These are phyloP conservation scores for Canavalia ensiformis DNA, from an alignment of 306 rosid genomes.

Conservation along the genomic window DNA sequence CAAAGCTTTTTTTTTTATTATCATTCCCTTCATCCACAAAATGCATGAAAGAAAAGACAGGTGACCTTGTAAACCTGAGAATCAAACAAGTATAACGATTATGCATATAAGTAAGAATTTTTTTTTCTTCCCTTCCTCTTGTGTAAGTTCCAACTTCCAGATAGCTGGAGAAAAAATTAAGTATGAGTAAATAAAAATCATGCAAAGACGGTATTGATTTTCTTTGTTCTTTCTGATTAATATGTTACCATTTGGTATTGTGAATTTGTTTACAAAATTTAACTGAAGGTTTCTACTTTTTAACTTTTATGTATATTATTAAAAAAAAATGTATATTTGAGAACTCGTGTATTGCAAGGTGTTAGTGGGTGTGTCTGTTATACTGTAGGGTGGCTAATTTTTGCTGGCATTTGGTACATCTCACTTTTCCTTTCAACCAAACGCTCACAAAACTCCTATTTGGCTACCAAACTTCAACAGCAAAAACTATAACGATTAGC, in stretches of 20 bases:
- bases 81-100: too few relatives aligned
- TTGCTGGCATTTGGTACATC: conserved; percentile 46
- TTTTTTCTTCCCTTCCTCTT: not conserved
- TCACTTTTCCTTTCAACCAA: conserved; percentile 34
- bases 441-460: conserved; percentile 32
- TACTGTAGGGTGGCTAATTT: conserved; percentile 28
- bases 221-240: not conserved
- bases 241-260: too few relatives aligned
- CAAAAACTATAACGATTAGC: conserved; percentile 49
- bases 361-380: conserved; percentile 59
- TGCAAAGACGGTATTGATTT: not conserved
- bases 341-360: conserved; percentile 37
- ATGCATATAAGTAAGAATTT: not conserved
- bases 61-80: not conserved
- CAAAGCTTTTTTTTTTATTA: not conserved
- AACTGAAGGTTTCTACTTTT: not conserved
- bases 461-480: conserved; percentile 77
- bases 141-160: not conserved
- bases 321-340: not conserved
- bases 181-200: not conserved
- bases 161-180: not conserved
- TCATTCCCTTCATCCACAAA: not conserved
- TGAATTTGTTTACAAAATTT: not conserved
- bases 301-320: not conserved
- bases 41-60: not conserved